Evolutionary conservation across 495 filamentous ascomycete genomes (phyloP).

Genomic region (Collariella sp.): DNA sequence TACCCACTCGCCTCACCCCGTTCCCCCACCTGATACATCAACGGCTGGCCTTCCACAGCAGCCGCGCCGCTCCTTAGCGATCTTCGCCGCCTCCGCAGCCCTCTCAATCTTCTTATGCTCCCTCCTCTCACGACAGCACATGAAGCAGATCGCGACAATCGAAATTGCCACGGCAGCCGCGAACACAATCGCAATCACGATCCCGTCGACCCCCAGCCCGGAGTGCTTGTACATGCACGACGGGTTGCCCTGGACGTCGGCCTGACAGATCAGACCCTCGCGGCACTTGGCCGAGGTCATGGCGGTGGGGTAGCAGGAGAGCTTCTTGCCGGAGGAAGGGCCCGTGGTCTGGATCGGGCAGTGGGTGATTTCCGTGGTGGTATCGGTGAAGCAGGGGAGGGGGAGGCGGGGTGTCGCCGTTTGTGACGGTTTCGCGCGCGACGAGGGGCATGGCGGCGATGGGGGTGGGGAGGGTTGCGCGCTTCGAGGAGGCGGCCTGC

Average conservation of each 20-base stretch:
- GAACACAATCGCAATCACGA: slow-evolving; percentile 38
- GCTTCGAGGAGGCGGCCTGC: slow-evolving; percentile 16
- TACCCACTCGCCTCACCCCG: background rate
- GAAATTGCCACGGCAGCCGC: slow-evolving; percentile 22
- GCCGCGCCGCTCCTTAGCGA: slow-evolving; percentile 54
- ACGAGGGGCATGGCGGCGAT: slow-evolving; percentile 9
- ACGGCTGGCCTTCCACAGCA: slow-evolving; percentile 33
- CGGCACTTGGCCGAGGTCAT: slow-evolving; percentile 32
- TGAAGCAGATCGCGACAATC: slow-evolving; percentile 30
- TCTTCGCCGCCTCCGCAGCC: slow-evolving; percentile 28
- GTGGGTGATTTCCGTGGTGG: slow-evolving; percentile 17
- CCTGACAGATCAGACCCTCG: slow-evolving; percentile 37
- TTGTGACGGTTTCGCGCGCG: slow-evolving; percentile 9
- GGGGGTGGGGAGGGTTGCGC: slow-evolving; percentile 15
- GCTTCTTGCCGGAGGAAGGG: slow-evolving; percentile 19
- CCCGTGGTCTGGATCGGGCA: slow-evolving; percentile 36
- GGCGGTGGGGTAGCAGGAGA: slow-evolving; percentile 32
- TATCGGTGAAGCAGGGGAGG: slow-evolving; percentile 34
- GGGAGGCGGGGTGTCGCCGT: slow-evolving; percentile 15
- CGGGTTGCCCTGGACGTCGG: slow-evolving; percentile 24
- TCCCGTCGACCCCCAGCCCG: slow-evolving; percentile 27
- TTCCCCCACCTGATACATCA: slow-evolving; percentile 20
- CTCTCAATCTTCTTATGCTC: slow-evolving; percentile 25
- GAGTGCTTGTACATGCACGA: slow-evolving; percentile 39
- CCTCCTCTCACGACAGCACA: slow-evolving; percentile 34